Evolutionary conservation across 2,329 filamentous ascomycete species (phyloP).

Genomic region (Sporothrix pallida): DNA sequence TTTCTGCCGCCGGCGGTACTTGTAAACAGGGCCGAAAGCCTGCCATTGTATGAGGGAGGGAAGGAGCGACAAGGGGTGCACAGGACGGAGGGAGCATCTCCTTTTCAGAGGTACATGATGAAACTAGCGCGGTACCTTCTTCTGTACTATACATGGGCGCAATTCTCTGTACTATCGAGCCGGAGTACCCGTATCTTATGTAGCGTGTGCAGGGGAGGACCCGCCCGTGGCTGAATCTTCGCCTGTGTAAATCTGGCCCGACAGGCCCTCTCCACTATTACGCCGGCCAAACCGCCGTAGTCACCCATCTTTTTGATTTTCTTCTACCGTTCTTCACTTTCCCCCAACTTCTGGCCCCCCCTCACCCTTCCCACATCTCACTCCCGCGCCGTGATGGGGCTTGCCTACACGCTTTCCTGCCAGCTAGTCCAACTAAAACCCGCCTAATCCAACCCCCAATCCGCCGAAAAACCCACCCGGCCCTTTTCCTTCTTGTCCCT

Average conservation of each 20-base stretch:
- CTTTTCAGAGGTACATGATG: background rate
- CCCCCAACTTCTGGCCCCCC: constrained; percentile 24
- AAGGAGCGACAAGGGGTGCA: constrained; percentile 28
- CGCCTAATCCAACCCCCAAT: constrained; percentile 20
- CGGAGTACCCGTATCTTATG: background rate
- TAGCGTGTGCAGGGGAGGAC: constrained; percentile 22
- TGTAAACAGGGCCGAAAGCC: constrained; percentile 39
- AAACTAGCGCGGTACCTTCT: constrained; percentile 13
- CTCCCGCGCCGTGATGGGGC: constrained; percentile 16
- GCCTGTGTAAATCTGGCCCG: constrained; percentile 36
- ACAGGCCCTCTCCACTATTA: constrained; percentile 58
- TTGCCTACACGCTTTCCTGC: background rate
- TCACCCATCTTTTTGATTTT: constrained; percentile 43
- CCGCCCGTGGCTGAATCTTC: constrained; percentile 37
- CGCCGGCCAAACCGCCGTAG: constrained; percentile 63
- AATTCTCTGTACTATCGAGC: background rate
- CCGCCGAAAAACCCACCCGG: constrained; percentile 29
- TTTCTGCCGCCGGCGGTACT: constrained; percentile 34
- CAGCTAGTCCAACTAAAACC: constrained; percentile 25
- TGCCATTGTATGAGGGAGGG: constrained; percentile 29
- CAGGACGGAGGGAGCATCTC: constrained; percentile 24
- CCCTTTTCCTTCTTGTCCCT: constrained; percentile 9
- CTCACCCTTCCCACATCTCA: constrained; percentile 17
- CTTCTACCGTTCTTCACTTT: constrained; percentile 21
- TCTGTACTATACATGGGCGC: background rate